phyloP scores from a whole-genome alignment of 345 rosid species.

The Eucalyptus cloeziana region DNA sequence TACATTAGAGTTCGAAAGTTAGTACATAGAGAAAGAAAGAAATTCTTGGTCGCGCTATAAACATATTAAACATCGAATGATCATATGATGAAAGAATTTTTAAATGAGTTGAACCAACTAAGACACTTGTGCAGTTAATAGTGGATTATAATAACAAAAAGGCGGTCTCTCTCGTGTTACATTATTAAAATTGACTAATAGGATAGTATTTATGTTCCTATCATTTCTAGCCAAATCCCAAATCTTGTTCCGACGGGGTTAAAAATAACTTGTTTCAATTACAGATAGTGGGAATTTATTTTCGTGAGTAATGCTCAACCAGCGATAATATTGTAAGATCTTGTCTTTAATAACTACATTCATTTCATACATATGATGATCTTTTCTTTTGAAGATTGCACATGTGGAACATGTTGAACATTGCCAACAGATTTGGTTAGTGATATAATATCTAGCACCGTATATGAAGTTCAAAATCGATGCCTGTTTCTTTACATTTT shows the following conservation, averaged over 20 bases:
- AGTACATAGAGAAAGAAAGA: background rate
- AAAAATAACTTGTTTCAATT: background rate
- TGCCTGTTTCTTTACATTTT: background rate
- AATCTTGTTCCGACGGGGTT: background rate
- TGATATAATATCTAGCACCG: background rate
- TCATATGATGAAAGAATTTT: background rate
- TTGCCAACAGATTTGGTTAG: background rate
- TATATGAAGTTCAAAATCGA: background rate
- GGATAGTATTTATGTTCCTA: background rate
- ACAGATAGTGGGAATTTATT: background rate
- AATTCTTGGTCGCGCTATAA: background rate
- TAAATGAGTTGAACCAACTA: background rate
- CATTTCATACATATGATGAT: background rate
- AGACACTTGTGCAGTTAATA: background rate
- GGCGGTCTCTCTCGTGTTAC: background rate
- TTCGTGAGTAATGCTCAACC: background rate
- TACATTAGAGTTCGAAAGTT: background rate
- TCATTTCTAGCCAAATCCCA: background rate
- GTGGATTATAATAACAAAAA: background rate
- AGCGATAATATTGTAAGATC: background rate
- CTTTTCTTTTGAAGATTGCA: background rate
- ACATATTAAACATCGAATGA: background rate
- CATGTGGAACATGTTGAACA: background rate
- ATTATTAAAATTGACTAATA: background rate
- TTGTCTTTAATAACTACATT: background rate